Evolutionary conservation across 148 eudicot genomes (phyloP).

Genomic region (Drosera capensis): DNA sequence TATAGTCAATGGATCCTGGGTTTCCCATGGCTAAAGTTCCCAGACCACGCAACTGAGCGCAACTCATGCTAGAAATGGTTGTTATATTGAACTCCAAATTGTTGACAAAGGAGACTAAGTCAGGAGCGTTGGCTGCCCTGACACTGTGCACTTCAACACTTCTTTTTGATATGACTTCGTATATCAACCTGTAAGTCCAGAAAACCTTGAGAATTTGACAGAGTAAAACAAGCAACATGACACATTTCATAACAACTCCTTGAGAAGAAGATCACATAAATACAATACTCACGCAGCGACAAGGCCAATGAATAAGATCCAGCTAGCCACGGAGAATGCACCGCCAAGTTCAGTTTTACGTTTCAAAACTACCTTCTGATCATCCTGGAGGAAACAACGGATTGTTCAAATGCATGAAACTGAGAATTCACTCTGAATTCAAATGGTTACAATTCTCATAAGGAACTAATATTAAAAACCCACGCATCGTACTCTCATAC

Average conservation of each 20-base stretch:
- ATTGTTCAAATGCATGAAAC: neutral
- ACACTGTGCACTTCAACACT: conserved; percentile 75
- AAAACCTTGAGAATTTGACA: neutral
- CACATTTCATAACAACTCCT: neutral
- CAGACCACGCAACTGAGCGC: conserved; percentile 57
- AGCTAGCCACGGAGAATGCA: conserved; percentile 78
- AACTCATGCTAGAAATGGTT: conserved; percentile 69
- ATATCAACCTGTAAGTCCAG: conserved; percentile 49
- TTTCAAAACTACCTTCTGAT: conserved; percentile 71
- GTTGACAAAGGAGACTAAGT: conserved; percentile 55
- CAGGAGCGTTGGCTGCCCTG: conserved; percentile 74
- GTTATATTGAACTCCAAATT: conserved; percentile 87
- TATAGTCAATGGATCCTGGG: conserved; percentile 52
- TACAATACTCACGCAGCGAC: conserved; percentile 69
- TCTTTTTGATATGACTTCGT: conserved; percentile 63
- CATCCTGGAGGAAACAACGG: conserved; percentile 31
- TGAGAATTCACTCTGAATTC: neutral
- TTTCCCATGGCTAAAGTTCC: conserved; percentile 48
- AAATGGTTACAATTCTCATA: neutral
- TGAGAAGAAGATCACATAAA: conserved; percentile 2
- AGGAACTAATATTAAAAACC: neutral
- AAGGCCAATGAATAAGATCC: conserved; percentile 87
- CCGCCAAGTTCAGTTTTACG: conserved; percentile 98
- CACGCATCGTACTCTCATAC: neutral
- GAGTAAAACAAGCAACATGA: conserved; percentile 1